Base-by-base conservation (phyloP, 805 yeast genomes). In the Brettanomyces custersianus region DNA sequence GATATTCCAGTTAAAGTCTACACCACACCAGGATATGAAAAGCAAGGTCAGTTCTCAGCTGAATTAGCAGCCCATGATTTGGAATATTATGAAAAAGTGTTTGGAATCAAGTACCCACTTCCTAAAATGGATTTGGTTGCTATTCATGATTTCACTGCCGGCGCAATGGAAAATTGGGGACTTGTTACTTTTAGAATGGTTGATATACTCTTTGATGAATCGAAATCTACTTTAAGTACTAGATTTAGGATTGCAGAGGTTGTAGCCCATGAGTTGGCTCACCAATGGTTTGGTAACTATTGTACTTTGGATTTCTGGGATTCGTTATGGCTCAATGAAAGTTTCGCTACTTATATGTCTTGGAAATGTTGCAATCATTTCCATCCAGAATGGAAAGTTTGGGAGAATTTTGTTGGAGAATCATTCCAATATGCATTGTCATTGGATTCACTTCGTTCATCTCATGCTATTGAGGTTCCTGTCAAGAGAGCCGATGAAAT, bases 301-400 rank as follows among this genome's bases (percentile, higher is more conserved):
- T 92, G 85, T 44, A 85, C 94, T 30, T 84, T 84, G 94, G 79
- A 82, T 49, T 85, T 92, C 85, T 84, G 95, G 95, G 87, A 84
- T 54, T 90, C 83, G 45, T 67, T 84, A 46, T 84, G 94, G 94
- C 71, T 84, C 44, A 84, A 84, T 55, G 94, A 84, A 62, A 90
- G 92, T 27, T 84, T 84, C 60, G 95, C 94, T 13, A 85, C 94
- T 24, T 84, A 86, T 79, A 82, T 81, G 60, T 81, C 85, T 1
- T 81, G 73, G 70, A 64, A 69, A 40, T 80, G 90, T 15, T 77
- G 79, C 38, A 75, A 80, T 52, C 64, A 70, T 46, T 70, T 84
- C 48, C 77, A 72, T 55, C 88, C 90, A 21, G 80, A 77, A 41
- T 84, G 94, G 94, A 80, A 82, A 51, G 78, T 80, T 27, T 80